Evolutionary conservation across 768 basidiomycete genomes (phyloP), one percentile per base, ranked within the genome.

Genomic region (Mycena polygramma): DNA sequence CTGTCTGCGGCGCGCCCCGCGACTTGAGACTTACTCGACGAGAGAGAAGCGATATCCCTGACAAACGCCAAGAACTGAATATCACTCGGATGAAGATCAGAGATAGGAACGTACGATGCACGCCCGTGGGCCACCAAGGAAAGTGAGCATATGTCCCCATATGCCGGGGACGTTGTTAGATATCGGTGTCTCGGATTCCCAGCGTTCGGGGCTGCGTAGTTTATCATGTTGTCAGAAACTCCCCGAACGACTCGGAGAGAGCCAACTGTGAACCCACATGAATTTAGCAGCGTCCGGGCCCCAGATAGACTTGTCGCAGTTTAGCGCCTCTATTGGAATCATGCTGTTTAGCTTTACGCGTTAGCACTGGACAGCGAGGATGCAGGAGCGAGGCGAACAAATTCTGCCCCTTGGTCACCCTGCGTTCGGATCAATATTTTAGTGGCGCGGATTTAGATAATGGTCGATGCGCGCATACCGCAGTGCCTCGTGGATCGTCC

Each of bases 231-330:
- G n/a, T 17, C 45, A n/a, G 35, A n/a, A n/a, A n/a, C n/a, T n/a
- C n/a, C n/a, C n/a, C n/a, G n/a, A n/a, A 46, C 4, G 17, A 37
- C 26, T 1, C 5, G 14, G 52, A 10, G n/a, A n/a, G 9, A 41
- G 41, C 11, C 41, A 10, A 37, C 30, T 2, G 30, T 30, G 5
- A 45, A 55, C 79, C 52, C 45, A 84, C 85, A 66, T 83, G 80
- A 87, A 87, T 30, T 84, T 81, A 22, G 69, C 49, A 0, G 83
- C 84, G 67, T 88, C 85, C 0, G 80, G 74, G 22, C 87, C 86
- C 84, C 86, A 87, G 4, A 86, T 52, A 6, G 55, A 77, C 67
- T 79, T 75, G 5, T 80, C 80, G 7, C 79, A 75, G 70, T 88
- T 83, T 37, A 86, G 46, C 0, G 74, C 73, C 11, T 79, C 26